Evolutionary conservation across 2,329 filamentous ascomycete species (phyloP).

Genomic region (Cytospora mali): DNA sequence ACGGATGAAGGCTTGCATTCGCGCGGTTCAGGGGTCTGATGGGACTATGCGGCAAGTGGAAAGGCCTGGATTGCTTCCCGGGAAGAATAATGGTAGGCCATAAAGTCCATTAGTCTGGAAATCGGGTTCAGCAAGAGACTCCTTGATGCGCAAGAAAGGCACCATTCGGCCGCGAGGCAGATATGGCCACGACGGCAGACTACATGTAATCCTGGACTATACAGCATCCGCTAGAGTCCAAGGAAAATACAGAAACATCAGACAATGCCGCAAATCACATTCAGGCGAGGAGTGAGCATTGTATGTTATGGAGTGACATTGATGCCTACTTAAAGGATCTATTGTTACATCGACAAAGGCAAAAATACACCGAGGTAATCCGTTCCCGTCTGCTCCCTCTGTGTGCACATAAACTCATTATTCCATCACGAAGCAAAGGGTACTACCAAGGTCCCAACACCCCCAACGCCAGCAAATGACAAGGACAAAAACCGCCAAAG

Average conservation of each 20-base stretch:
- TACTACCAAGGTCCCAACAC: constrained; percentile 22
- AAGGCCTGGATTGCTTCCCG: neutral
- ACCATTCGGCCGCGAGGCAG: neutral
- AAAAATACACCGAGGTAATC: constrained; percentile 9
- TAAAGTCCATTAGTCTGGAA: neutral
- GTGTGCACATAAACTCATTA: constrained; percentile 24
- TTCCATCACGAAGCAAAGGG: constrained; percentile 27
- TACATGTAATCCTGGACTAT: neutral
- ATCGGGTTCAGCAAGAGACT: neutral
- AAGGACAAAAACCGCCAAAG: constrained; percentile 6
- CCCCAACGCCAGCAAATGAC: constrained; percentile 27
- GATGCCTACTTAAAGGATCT: constrained; percentile 27
- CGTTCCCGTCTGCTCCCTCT: constrained; percentile 16
- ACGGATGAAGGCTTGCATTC: too few species aligned
- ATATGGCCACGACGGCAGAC: neutral
- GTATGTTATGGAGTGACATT: constrained; percentile 15
- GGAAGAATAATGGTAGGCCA: neutral
- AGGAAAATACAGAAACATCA: neutral
- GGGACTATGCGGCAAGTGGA: neutral
- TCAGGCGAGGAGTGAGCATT: neutral
- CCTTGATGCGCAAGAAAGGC: neutral
- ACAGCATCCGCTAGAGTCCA: neutral
- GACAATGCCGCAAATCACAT: neutral
- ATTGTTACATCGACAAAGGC: constrained; percentile 22
- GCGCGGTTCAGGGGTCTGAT: neutral